phyloP scores from a whole-genome alignment of 495 filamentous ascomycete genomes.

The Hypoxylon fuscum region DNA sequence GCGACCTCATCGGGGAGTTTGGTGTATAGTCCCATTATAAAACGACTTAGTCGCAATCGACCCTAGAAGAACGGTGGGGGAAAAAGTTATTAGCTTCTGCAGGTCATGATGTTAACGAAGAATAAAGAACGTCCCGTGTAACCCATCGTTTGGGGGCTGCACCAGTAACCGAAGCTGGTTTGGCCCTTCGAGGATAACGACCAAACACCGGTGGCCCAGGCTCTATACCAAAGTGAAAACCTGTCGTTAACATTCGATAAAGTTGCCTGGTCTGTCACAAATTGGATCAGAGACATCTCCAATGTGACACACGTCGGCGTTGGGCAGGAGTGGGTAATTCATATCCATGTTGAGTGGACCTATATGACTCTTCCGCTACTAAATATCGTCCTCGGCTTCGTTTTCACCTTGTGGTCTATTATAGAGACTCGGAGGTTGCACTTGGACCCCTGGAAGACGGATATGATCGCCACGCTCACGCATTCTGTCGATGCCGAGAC shows the following conservation, averaged over 20 bases:
- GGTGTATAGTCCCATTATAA: no score
- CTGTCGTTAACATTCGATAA: conserved; percentile 21
- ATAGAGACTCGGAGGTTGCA: conserved; percentile 18
- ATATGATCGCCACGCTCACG: conserved; percentile 29
- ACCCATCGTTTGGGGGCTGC: no score
- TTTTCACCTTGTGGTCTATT: conserved; percentile 20
- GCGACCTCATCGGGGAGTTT: no score
- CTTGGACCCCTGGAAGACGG: conserved; percentile 30
- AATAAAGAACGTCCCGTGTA: no score
- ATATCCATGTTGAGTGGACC: conserved; percentile 27
- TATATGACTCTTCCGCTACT: conserved; percentile 29
- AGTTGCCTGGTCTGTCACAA: conserved; percentile 16
- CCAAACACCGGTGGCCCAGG: background rate
- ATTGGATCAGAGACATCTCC: conserved; percentile 26
- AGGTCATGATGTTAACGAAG: no score
- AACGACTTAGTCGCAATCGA: no score
- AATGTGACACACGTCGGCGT: conserved; percentile 5
- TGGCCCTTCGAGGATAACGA: conserved; percentile 1
- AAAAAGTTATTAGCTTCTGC: no score
- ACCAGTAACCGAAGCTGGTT: conserved; percentile 4
- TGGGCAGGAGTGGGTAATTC: conserved; percentile 24
- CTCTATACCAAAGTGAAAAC: conserved; percentile 23
- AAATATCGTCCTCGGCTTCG: conserved; percentile 5
- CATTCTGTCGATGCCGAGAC: conserved; percentile 31
- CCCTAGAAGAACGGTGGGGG: no score